These are phyloP conservation scores for Yamadazyma oceani DNA, from an alignment of 1,139 yeast species.

Conservation along the genomic window DNA sequence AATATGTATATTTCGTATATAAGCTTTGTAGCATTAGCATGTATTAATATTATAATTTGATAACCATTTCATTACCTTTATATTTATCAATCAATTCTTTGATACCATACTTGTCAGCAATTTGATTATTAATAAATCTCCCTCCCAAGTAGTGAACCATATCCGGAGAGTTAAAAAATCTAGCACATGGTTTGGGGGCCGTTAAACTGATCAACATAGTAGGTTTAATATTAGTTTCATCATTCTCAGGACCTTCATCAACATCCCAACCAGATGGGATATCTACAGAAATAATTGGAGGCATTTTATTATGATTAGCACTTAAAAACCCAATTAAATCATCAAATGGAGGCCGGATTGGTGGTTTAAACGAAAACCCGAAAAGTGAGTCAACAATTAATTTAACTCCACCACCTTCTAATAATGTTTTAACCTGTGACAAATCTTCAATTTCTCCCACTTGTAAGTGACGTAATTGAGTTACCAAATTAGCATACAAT, in stretches of 20 bases:
- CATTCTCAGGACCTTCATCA: conserved; percentile 65
- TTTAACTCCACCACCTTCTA: conserved; percentile 16
- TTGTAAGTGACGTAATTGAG: conserved; percentile 60
- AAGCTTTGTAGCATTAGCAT: background rate
- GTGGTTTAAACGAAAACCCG: conserved; percentile 93
- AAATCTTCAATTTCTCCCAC: conserved; percentile 44
- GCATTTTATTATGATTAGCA: conserved; percentile 26
- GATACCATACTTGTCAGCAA: conserved; percentile 75
- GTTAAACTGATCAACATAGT: conserved; percentile 76
- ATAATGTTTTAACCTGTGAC: conserved; percentile 34
- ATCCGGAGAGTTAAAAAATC: conserved; percentile 30
- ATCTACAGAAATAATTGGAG: conserved; percentile 79
- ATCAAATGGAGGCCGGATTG: conserved; percentile 78
- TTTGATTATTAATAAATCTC: conserved; percentile 63
- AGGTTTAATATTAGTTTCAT: conserved; percentile 51
- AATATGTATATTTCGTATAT: background rate
- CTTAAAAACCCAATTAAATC: conserved; percentile 52
- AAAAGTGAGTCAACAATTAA: conserved; percentile 78
- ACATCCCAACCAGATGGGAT: conserved; percentile 98
- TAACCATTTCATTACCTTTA: conserved; percentile 38
- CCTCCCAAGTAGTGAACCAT: conserved; percentile 83
- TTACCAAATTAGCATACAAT: conserved; percentile 46
- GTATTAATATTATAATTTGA: conserved; percentile 22
- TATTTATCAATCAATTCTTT: conserved; percentile 39
- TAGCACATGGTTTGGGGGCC: conserved; percentile 90